Evolutionary conservation across 495 filamentous ascomycete genomes (phyloP), one percentile per base, ranked within the genome.

Genomic region (Podospora fimiseda): DNA sequence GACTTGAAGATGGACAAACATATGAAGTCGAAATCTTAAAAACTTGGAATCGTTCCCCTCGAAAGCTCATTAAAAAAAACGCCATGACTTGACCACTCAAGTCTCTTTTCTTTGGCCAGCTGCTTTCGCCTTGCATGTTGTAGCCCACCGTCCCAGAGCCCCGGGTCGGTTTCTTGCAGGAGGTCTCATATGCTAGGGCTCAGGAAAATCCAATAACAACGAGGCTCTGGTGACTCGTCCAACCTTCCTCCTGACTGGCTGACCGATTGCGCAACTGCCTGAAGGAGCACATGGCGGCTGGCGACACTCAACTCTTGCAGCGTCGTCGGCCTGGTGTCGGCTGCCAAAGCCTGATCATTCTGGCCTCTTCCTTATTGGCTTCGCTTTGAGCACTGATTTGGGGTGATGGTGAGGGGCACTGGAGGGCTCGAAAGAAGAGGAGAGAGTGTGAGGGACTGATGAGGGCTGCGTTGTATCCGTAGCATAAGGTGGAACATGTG

Each of bases 1-100:
- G 54, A 60, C 56, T 62, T 64, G n/a, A 44, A 54, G 47, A 53
- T 18, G 50, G 42, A 41, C 2, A 21, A 21, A 41, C 57, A 62
- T 43, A 55, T 57, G 57, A 57, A 51, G 43, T 50, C 8, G 42
- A 43, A 15, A 14, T 40, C 44, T 23, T 14, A 1, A 33, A 50
- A 51, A 30, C n/a, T 14, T 20, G 19, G 50, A 51, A 33, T 65
- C 55, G 63, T 37, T 51, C 42, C 51, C 41, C 36, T 24, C 18
- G 21, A 23, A 48, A 18, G 22, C n/a, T 45, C 43, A 18, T n/a
- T 14, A 22, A 18, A 45, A 45, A 23, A 19, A 20, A 14, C 7
- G 18, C 20, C 43, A 45, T 45, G 15, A 23, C 9, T 13, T 45
- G 21, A 13, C n/a, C n/a, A n/a, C n/a, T n/a, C 43, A 45, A 21